These are phyloP conservation scores for Trichoderma koningiopsis DNA, from an alignment of 2,329 filamentous ascomycete species.

Conservation along the genomic window DNA sequence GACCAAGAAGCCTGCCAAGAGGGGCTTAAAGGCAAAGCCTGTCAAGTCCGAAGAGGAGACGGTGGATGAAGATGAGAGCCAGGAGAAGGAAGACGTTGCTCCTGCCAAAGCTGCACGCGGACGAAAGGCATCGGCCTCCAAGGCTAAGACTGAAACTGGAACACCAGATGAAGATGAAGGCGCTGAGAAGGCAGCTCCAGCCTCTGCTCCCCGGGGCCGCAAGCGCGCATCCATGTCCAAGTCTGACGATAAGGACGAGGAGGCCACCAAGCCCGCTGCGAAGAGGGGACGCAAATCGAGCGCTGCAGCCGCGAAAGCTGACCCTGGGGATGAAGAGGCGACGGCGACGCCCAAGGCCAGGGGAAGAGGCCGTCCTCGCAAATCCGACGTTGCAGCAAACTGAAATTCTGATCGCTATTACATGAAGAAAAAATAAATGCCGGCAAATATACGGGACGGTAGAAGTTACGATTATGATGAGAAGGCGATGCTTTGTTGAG, in stretches of 20 bases:
- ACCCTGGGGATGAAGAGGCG: constrained; percentile 10
- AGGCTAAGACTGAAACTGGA: constrained; percentile 23
- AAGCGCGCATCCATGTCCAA: constrained; percentile 26
- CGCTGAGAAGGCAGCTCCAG: constrained; percentile 21
- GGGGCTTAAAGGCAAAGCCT: constrained; percentile 22
- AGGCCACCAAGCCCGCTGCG: constrained; percentile 28
- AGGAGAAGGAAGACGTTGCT: constrained; percentile 28
- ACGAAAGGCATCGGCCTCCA: constrained; percentile 12
- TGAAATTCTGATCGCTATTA: background rate
- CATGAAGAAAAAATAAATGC: background rate
- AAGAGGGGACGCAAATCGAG: constrained; percentile 35
- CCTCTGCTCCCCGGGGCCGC: constrained; percentile 23
- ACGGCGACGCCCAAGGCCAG: constrained; percentile 12
- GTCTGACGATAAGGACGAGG: constrained; percentile 29
- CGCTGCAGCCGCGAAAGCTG: constrained; percentile 4
- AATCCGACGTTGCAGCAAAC: constrained; percentile 19
- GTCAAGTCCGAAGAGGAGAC: constrained; percentile 13
- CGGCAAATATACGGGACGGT: background rate
- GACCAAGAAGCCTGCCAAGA: constrained; percentile 25
- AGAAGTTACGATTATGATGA: background rate
- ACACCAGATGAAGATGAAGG: constrained; percentile 28
- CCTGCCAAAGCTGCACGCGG: constrained; percentile 20
- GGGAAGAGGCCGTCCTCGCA: constrained; percentile 33
- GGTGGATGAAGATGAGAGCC: constrained; percentile 30
- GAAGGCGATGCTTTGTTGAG: background rate